Evolutionary conservation across 441 rosid species (phyloP).

Genomic region (Populus hybrid): DNA sequence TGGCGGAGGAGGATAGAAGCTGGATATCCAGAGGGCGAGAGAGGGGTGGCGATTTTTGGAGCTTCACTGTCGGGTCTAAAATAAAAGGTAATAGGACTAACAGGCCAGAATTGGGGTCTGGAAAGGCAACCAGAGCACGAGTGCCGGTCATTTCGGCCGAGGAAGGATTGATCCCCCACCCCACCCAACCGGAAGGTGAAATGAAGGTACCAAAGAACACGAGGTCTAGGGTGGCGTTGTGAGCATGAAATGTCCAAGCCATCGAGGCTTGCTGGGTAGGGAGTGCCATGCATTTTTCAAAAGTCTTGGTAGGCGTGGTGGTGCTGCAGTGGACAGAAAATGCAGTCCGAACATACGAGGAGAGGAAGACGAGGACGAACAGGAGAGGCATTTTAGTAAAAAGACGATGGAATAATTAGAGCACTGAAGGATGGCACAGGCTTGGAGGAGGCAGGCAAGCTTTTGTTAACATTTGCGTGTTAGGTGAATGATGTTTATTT

Average conservation of each 20-base stretch:
- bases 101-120: conserved; percentile 85
- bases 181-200: conserved; percentile 97
- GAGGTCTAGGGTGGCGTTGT: conserved; percentile 72
- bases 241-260: conserved; percentile 87
- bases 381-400: conserved; percentile 22
- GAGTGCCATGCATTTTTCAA: conserved; percentile 67
- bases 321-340: conserved; percentile 60
- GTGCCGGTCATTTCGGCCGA: conserved; percentile 83
- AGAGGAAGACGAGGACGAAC: conserved; percentile 24
- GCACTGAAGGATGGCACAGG: not conserved
- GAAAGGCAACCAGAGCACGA: conserved; percentile 69
- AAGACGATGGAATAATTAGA: not conserved
- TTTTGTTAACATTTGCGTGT: conserved; percentile 33
- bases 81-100: conserved; percentile 70
- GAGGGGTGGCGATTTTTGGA: conserved; percentile 73
- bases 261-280: conserved; percentile 92
- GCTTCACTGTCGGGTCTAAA: conserved; percentile 75
- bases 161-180: conserved; percentile 76
- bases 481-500: conserved; percentile 15
- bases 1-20: conserved; percentile 71
- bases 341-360: conserved; percentile 27
- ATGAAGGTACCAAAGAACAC: conserved; percentile 85
- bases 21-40: conserved; percentile 79
- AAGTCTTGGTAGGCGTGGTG: conserved; percentile 46
- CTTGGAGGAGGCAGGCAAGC: conserved; percentile 10